Evolutionary conservation across 73 alveolate genomes (phyloP), one percentile per base, ranked within the genome.

Genomic region (Paramecium bursaria): DNA sequence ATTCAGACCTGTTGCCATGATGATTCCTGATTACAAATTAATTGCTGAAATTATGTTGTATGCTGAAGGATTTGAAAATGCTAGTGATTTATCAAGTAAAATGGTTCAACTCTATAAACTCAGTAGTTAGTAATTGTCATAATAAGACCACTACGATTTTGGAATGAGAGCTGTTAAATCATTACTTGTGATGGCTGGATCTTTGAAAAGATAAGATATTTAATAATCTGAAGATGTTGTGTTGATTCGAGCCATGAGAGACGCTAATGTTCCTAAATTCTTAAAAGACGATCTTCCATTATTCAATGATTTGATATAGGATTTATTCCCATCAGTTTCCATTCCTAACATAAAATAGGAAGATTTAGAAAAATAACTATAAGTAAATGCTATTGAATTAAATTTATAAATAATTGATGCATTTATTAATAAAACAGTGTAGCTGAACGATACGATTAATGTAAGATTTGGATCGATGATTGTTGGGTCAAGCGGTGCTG

Each of bases 151-250:
- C 75, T 97, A 96, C 86, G 99, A 97, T 85, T 95, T 95, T 85
- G 99, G 99, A 74, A 94, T 97, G 97, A 94, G 99, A 91, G 99
- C 99, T 39, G 98, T 97, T 75, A 97, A 97, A 87, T 94, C 99
- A 6, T 94, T 96, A 7, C 87, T 96, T 33, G 96, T 95, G 0
- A 96, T 96, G 99, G 99, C 99, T 30, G 99, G 99, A 30, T 79
- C 97, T 30, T 87, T 96, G 21, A 96, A 96, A 85, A 92, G 99
- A 75, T 95, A 88, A 61, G 93, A 90, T 54, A 93, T 92, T 53
- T 76, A 91, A 2, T 54, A 85, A 44, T 86, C 93, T 74, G 99
- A 91, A 89, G 96, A 91, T 30, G 76, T 87, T 15, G 94, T 91
- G 5, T 86, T 91, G 19, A 88, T 91, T 30, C 75, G 93, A 53